Percentiles rank a stretch among this genome's conserved stretches.
Evolutionary conservation across 768 basidiomycete genomes (phyloP).

Genomic region (Rhodotorula sphaerocarpa): DNA sequence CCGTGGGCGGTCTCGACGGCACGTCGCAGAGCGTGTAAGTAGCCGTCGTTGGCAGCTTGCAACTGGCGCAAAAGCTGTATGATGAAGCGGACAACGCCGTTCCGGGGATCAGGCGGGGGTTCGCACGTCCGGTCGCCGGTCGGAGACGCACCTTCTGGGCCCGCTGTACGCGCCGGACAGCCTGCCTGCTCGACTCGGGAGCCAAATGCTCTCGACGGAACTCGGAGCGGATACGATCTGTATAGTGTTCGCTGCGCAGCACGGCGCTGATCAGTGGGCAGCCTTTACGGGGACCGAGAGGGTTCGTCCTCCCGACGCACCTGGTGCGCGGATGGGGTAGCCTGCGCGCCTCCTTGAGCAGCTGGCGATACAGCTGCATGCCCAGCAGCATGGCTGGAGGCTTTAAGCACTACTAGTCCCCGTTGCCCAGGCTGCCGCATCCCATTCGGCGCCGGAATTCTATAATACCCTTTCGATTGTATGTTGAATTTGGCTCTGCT

Average conservation of each 20-base stretch:
- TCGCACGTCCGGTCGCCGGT: no score
- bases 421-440: no score
- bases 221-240: background rate
- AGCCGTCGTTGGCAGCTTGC: conserved; percentile 34
- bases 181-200: conserved; percentile 1
- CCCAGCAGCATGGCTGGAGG: conserved; percentile 14
- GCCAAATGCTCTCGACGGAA: background rate
- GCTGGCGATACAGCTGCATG: conserved; percentile 11
- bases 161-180: background rate
- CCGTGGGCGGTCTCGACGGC: conserved; percentile 26
- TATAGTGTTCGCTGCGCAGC: conserved; percentile 14
- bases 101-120: no score
- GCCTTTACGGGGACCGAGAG: background rate
- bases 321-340: conserved; percentile 9
- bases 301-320: background rate
- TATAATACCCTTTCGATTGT: no score
- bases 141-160: conserved; percentile 13
- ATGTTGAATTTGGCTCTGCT: no score
- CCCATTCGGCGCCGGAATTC: no score
- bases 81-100: no score
- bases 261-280: background rate
- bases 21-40: conserved; percentile 12
- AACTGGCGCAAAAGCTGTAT: conserved; percentile 27
- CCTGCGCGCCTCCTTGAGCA: conserved; percentile 7
- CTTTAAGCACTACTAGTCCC: background rate